phyloP scores from a whole-genome alignment of 208 protist species.

The Acanthamoeba lenticulata region DNA sequence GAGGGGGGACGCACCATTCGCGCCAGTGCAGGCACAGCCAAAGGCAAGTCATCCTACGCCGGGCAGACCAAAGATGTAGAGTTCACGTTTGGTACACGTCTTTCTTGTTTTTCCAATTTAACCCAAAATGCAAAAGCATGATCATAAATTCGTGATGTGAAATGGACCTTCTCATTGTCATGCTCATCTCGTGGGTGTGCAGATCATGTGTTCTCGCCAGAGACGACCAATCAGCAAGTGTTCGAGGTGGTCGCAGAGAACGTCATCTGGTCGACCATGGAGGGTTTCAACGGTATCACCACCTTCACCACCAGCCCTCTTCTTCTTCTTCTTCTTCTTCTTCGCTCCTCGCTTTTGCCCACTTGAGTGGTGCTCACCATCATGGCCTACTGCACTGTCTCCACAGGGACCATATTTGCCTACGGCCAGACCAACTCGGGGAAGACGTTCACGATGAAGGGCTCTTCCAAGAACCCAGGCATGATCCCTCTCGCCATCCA shows the following conservation, averaged over 20 bases:
- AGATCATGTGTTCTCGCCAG: constrained; percentile 22
- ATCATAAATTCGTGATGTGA: not conserved
- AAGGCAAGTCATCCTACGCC: constrained; percentile 6
- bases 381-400: not conserved
- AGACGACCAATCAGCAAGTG: constrained; percentile 8
- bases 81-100: not conserved
- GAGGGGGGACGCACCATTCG: not conserved
- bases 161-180: not conserved
- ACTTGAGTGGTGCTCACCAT: not conserved
- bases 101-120: no score
- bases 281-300: constrained; percentile 18
- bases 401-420: constrained; percentile 85
- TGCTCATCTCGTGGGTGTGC: not conserved
- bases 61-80: constrained; percentile 1
- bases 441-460: constrained; percentile 89
- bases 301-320: not conserved
- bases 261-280: constrained; percentile 32
- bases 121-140: no score
- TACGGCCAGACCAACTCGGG: constrained; percentile 88
- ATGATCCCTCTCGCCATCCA: constrained; percentile 82
- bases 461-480: constrained; percentile 71
- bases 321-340: not conserved
- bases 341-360: not conserved
- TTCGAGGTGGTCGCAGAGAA: constrained; percentile 24
- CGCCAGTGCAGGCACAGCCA: not conserved